Evolutionary conservation across 305 asterid species (phyloP), one percentile per base, ranked within the genome.

Genomic region (Solanum hybrid): DNA sequence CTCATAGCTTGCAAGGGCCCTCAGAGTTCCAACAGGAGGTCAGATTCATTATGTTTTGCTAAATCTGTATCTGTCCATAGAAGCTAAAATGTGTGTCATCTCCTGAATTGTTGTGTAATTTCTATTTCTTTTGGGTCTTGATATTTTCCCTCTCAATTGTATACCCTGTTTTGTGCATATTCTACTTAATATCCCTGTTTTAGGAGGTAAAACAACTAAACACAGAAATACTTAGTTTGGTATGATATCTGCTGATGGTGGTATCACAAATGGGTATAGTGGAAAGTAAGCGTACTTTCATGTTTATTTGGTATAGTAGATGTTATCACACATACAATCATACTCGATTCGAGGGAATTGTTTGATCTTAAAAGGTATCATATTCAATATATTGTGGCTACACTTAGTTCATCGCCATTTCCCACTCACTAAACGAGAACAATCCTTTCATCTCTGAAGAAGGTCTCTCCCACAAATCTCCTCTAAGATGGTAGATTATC

Each of bases 11-110:
- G 88, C 98, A 96, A 91, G 99, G 98, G 1, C 98, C 97, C 84
- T 64, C 88, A 75, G 99, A 95, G 89, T 97, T 93, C 91, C 98
- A 94, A 87, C 98, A 94, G 90, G 98, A 97, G 98, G 99, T 97
- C 90, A 86, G 92, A 85, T 60, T 76, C 42, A 38, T 84, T 84
- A 11, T 31, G 75, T 84, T 85, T 85, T 85, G 87, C 87, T 85
- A 51, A 31, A 31, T 85, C 75, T 85, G 42, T n/a, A 22, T 85
- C 20, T 56, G 31, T 56, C 31, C 87, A 51, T 29, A 51, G 73
- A 82, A 82, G 38, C 42, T 51, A 56, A 56, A 85, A 31, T 85
- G 87, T 42, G 40, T 56, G 76, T 85, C 29, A 7, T 85, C 87
- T 51, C 76, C 46, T 51, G 40, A 84, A 51, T 29, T 29, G 4